Base-by-base conservation (phyloP, 1,139 yeast genomes). In the Blastobotrys aristatus region DNA sequence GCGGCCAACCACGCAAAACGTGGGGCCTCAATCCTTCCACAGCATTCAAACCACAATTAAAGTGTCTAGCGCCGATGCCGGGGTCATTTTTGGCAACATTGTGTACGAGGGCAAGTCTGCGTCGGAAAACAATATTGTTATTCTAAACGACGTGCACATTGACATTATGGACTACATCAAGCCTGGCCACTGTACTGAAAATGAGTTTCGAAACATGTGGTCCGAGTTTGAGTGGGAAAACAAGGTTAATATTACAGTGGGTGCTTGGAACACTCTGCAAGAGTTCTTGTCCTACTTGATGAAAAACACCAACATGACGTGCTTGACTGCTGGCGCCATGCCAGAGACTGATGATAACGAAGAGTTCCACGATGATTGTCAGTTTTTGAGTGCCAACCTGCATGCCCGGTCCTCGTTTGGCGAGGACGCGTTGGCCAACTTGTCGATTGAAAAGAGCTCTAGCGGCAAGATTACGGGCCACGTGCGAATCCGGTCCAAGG, bases 221-320 rank as follows among this genome's bases (percentile, higher is more conserved):
- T 87, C 89, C 66, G 97, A 90, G 67, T 94, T 94, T 65, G 99
- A 94, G 71, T 94, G 99, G 99, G 99, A 94, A 69, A 94, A 94
- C 72, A 94, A 94, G 73, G 92, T 94, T 62, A 86, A 92, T 53
- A 86, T 94, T 64, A 83, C 85, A 59, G 82, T 95, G 2, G 75
- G 74, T 49, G 16, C 24, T 4, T 75, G 83, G 60, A 69, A 77
- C 38, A 71, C 90, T 1, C 76, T 94, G 63, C 84, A 83, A 63
- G 87, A 80, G 44, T 94, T 88, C 69, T 74, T 94, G 66, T 84
- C 82, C 50, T 83, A 79, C 60, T 72, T 94, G 61, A 74, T 88
- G 71, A 74, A 75, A 53, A 92, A 89, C 44, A 92, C 98, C 10
- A 90, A 92, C 67, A 92, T 92, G 97, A 82, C 84, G 47, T 84